phyloP scores from a whole-genome alignment of 2,329 filamentous ascomycete species.

The Trichoderma brevicompactum region DNA sequence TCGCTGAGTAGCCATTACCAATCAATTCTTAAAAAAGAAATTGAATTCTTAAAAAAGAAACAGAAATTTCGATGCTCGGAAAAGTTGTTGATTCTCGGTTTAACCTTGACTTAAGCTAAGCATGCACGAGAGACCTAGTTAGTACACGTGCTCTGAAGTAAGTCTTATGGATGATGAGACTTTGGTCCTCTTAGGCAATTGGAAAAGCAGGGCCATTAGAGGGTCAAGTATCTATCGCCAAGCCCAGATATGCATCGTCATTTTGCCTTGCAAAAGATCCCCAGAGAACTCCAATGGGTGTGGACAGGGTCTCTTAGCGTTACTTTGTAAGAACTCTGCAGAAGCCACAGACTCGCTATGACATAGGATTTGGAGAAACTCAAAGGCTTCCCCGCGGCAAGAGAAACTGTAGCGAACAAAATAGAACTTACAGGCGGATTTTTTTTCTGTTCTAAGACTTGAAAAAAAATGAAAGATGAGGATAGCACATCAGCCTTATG shows the following conservation, averaged over 20 bases:
- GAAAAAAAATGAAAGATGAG: neutral
- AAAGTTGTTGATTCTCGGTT: neutral
- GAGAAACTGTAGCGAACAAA: neutral
- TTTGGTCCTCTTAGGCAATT: neutral
- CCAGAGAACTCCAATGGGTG: neutral
- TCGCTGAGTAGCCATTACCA: conserved; percentile 21
- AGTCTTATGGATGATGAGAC: neutral
- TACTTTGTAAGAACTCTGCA: neutral
- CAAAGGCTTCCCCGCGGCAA: neutral
- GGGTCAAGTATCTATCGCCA: neutral
- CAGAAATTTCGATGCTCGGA: neutral
- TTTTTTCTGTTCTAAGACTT: conserved; percentile 1
- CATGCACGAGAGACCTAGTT: neutral
- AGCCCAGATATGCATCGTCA: neutral
- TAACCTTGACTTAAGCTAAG: neutral
- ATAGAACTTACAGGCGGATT: conserved; percentile 3
- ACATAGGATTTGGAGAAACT: neutral
- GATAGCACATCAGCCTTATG: neutral
- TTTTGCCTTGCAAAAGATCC: neutral
- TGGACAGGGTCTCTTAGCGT: neutral
- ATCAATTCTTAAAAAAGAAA: neutral
- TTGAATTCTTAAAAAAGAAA: no score
- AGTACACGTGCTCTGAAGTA: neutral
- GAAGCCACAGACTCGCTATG: conserved; percentile 4
- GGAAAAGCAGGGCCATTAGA: neutral